Base-by-base conservation (phyloP, 2,329 filamentous ascomycete species). In the Cordyceps pruinosa region DNA sequence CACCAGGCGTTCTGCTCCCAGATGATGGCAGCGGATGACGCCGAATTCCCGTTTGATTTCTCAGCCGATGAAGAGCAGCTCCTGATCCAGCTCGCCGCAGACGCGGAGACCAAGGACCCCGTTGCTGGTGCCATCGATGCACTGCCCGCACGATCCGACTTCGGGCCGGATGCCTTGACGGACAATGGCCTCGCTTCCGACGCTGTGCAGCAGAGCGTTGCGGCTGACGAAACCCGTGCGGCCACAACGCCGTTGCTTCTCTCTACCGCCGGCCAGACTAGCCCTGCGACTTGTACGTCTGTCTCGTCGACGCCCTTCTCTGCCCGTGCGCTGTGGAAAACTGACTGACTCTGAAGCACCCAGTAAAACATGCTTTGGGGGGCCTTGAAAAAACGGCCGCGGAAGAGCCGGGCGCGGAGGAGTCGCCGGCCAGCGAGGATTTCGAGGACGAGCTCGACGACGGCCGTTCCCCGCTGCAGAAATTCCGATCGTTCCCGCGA, bases 401-500 rank as follows among this genome's bases (percentile, higher is more conserved):
- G 4, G 19, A 15, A 17, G 21, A 5, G 21, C 21, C 12, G 12
- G 21, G 4, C 12, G 42, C 34, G 12, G 35, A 34, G 13, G 26
- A 50, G 19, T 7, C 6, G 10, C 19, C 17, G 2, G 13, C 39
- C 46, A 46, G 66, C 69, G 56, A 64, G 39, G 63, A 32, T 56
- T 64, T 32, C 25, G 49, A 63, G 17, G 59, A 58, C 8, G 46
- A 63, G 1, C 61, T 62, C 23, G 61, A 68, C 12, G 74, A 77
- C 51, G 66, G 62, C 2, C 71, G 69, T 21, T 77, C 80, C 1
- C 92, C 91, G 0, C 73, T 97, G 2, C 80, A 90, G 61, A 84
- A 88, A 34, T 96, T 96, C 65, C 86, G 92, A 37, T 84, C 84
- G 1, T 85, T 81, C 57, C 90, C 90, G 0, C 86, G 80, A 66